phyloP scores from a whole-genome alignment of 495 filamentous ascomycete genomes.

The Echria macrotheca region DNA sequence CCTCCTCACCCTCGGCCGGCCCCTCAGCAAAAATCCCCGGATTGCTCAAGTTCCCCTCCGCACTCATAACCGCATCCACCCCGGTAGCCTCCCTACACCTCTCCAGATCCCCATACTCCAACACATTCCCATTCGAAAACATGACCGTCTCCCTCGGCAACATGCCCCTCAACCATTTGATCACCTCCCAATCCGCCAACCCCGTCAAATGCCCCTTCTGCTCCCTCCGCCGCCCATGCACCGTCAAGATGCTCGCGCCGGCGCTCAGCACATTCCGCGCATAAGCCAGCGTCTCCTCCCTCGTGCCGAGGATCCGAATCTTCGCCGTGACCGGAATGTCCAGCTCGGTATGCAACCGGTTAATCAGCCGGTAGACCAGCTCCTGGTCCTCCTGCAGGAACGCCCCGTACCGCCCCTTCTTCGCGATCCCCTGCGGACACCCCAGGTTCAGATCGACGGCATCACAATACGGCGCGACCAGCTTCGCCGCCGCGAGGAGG shows the following conservation, averaged over 20 bases:
- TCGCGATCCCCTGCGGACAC: conserved; percentile 95
- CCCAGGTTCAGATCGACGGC: conserved; percentile 95
- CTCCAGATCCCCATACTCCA: conserved; percentile 76
- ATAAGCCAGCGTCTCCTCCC: conserved; percentile 81
- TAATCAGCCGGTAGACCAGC: conserved; percentile 73
- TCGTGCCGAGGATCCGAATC: conserved; percentile 83
- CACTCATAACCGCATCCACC: conserved; percentile 90
- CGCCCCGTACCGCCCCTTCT: conserved; percentile 82
- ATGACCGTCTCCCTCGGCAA: conserved; percentile 84
- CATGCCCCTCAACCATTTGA: conserved; percentile 76
- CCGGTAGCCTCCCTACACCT: conserved; percentile 77
- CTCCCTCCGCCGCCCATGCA: conserved; percentile 83
- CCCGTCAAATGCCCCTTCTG: conserved; percentile 97
- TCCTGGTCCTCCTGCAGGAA: conserved; percentile 93
- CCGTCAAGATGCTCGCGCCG: conserved; percentile 86
- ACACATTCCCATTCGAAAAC: conserved; percentile 93
- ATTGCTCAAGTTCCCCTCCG: conserved; percentile 89
- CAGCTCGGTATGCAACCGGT: conserved; percentile 65
- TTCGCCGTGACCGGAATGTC: conserved; percentile 87
- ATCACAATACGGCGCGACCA: conserved; percentile 80
- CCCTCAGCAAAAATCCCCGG: conserved; percentile 75
- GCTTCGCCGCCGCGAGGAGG: conserved; percentile 67
- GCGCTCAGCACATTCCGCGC: conserved; percentile 82
- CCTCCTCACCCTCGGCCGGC: conserved; percentile 57
- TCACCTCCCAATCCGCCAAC: conserved; percentile 81